phyloP scores from a whole-genome alignment of 2,329 filamentous ascomycete species.

The Lomentospora prolificans region DNA sequence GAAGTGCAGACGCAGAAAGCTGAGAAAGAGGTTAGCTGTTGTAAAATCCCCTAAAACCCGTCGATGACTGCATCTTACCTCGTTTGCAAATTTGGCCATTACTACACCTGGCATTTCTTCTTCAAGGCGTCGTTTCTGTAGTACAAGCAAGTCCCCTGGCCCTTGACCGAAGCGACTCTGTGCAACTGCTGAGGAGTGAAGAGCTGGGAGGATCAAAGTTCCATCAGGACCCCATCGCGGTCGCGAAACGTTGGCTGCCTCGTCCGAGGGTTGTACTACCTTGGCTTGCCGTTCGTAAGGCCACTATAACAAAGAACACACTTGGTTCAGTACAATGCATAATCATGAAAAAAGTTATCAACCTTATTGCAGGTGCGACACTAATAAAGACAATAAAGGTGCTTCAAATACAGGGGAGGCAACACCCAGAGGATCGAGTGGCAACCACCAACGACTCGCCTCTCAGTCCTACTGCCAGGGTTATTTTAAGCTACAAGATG shows the following conservation, averaged over 20 bases:
- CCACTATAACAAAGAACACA: constrained; percentile 51
- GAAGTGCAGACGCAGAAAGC: constrained; percentile 45
- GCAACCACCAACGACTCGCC: neutral
- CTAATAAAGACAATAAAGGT: neutral
- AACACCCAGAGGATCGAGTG: neutral
- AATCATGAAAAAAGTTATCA: constrained; percentile 18
- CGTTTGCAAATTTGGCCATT: constrained; percentile 52
- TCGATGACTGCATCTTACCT: constrained; percentile 29
- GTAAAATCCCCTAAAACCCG: too few species aligned
- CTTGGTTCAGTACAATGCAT: constrained; percentile 32
- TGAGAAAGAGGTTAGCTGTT: constrained; percentile 24
- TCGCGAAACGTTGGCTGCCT: constrained; percentile 36
- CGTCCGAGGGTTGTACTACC: constrained; percentile 30
- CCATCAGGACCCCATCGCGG: constrained; percentile 72
- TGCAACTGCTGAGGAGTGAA: constrained; percentile 13
- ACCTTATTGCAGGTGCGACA: neutral
- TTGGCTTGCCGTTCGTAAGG: constrained; percentile 76
- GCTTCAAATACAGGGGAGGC: neutral
- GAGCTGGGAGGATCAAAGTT: constrained; percentile 51
- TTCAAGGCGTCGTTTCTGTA: constrained; percentile 47
- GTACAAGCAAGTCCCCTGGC: constrained; percentile 39
- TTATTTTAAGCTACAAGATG: constrained; percentile 10
- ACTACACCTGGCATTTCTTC: constrained; percentile 55
- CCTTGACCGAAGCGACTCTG: constrained; percentile 11
- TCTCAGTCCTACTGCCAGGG: neutral